Percentiles rank a stretch among this genome's conserved stretches.
Conservation (phyloP, 331 rosid species). For the Malus hybrid region DNA sequence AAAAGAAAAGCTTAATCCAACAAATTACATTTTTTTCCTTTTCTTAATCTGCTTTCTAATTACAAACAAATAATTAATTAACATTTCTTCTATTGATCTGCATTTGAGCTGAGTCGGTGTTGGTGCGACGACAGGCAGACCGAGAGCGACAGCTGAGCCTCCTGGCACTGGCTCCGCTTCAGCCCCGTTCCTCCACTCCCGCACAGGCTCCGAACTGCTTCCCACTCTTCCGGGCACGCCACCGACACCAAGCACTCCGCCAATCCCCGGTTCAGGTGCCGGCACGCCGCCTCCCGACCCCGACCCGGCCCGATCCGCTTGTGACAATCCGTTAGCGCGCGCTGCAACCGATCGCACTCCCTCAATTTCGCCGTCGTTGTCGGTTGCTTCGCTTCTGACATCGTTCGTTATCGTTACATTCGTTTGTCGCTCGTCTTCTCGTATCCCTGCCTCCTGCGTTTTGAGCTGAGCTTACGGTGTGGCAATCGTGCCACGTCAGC, state of each 20-base stretch:
- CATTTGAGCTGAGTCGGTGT: neutral
- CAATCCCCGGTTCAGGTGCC: conserved; percentile 64
- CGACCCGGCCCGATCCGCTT: conserved; percentile 44
- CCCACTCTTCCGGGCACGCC: conserved; percentile 51
- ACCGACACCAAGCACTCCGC: conserved; percentile 62
- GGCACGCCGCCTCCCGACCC: conserved; percentile 52
- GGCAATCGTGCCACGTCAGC: neutral
- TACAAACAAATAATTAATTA: neutral
- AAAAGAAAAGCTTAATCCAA: neutral
- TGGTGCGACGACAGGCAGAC: conserved; percentile 58
- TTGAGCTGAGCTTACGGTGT: neutral
- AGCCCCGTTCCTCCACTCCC: conserved; percentile 62
- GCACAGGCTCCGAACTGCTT: conserved; percentile 64
- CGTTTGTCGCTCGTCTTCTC: neutral
- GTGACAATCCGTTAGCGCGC: conserved; percentile 63
- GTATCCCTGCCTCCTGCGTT: neutral
- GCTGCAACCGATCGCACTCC: conserved; percentile 44
- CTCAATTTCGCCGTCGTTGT: neutral
- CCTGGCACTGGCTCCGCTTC: conserved; percentile 72
- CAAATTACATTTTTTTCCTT: neutral
- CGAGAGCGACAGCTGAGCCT: conserved; percentile 66
- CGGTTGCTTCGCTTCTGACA: neutral
- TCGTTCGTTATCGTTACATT: neutral
- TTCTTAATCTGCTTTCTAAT: neutral
- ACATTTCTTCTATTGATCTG: neutral